Conservation (phyloP, 352 stramenopile species). For the Elongisporangium undulatum region DNA sequence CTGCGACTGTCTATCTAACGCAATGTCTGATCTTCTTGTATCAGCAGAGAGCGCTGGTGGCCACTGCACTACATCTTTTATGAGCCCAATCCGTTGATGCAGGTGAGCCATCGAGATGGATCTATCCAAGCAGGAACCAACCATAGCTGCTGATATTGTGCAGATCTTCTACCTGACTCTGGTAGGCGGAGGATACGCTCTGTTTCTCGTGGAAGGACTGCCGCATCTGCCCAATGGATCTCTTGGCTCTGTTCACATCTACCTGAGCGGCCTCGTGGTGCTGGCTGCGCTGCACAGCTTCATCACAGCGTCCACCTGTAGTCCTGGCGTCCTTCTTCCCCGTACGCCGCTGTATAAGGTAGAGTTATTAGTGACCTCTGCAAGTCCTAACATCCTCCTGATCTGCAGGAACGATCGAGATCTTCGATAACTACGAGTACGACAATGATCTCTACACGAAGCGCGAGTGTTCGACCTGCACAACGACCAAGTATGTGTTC, state of each 20-base stretch:
- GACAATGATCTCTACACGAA: conserved; percentile 39
- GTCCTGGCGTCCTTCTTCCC: conserved; percentile 33
- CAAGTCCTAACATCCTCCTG: neutral
- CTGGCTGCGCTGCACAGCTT: conserved; percentile 46
- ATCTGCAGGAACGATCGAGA: conserved; percentile 31
- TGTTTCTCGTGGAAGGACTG: conserved; percentile 42
- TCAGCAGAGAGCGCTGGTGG: neutral
- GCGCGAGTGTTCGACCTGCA: conserved; percentile 38
- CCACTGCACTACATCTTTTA: conserved; percentile 19
- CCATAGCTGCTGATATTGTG: conserved; percentile 6
- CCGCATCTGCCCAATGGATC: conserved; percentile 36
- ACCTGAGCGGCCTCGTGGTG: conserved; percentile 31
- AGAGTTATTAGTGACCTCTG: neutral
- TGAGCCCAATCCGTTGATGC: conserved; percentile 21
- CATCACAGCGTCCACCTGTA: conserved; percentile 33
- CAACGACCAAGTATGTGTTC: conserved; percentile 31
- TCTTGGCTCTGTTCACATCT: conserved; percentile 38
- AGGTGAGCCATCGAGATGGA: conserved; percentile 4
- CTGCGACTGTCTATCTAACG: neutral
- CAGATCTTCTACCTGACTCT: conserved; percentile 63
- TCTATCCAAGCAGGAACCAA: neutral
- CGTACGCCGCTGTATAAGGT: conserved; percentile 16
- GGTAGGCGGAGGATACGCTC: conserved; percentile 47
- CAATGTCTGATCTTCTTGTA: neutral
- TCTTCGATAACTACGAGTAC: conserved; percentile 52